Conservation (phyloP, 2,329 filamentous ascomycete species). For the Apiospora kogelbergensis region DNA sequence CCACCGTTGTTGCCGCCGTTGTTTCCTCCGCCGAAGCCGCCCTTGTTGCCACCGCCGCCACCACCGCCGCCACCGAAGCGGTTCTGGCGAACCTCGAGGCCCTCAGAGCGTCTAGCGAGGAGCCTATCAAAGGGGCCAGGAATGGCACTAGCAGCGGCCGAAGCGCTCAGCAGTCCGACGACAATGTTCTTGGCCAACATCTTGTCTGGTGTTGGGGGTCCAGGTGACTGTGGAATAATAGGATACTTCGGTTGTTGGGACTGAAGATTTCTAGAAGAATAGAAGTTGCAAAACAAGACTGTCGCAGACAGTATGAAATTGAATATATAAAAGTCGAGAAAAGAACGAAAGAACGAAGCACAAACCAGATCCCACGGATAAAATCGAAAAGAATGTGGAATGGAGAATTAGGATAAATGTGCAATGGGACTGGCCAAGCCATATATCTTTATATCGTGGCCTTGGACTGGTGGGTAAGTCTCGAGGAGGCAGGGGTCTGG, state of each 20-base stretch:
- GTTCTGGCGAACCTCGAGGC: constrained; percentile 43
- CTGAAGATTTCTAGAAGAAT: background rate
- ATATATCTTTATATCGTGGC: constrained; percentile 7
- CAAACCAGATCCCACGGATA: constrained; percentile 6
- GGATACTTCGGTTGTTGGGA: constrained; percentile 8
- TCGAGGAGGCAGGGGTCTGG: constrained; percentile 3
- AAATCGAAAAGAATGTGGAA: constrained; percentile 8
- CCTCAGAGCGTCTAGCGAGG: constrained; percentile 26
- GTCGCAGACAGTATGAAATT: background rate
- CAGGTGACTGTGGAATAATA: constrained; percentile 12
- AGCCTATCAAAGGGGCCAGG: constrained; percentile 36
- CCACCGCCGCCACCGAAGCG: constrained; percentile 21
- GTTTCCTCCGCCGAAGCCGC: constrained; percentile 19
- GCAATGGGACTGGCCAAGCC: constrained; percentile 4
- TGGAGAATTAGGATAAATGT: constrained; percentile 5
- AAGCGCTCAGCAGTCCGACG: constrained; percentile 49
- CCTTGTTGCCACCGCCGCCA: constrained; percentile 15
- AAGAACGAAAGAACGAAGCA: constrained; percentile 8
- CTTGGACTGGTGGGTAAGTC: background rate
- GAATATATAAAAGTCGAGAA: background rate
- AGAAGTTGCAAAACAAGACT: background rate
- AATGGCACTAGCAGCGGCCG: constrained; percentile 46
- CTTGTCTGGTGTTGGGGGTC: constrained; percentile 27
- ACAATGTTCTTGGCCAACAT: constrained; percentile 55
- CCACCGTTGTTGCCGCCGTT: constrained; percentile 24